Conservation (phyloP, 176 grass and related monocot species). For the Aegilops sharonensis region DNA sequence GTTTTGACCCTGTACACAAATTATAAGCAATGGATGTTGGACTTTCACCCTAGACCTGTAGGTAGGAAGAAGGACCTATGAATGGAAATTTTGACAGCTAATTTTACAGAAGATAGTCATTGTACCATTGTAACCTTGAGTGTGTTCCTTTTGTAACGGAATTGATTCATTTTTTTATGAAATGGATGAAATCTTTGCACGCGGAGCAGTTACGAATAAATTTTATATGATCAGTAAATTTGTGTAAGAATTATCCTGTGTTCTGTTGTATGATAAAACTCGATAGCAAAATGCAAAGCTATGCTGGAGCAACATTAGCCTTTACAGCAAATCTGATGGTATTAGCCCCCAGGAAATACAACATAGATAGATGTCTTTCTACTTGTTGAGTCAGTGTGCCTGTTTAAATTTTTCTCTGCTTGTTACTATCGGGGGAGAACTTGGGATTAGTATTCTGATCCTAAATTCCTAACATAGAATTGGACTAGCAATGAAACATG, state of each 20-base stretch:
- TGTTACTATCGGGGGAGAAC: background rate
- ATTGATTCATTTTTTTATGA: slow-evolving; percentile 32
- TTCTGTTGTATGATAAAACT: background rate
- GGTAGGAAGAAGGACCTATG: slow-evolving; percentile 73
- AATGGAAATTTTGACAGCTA: slow-evolving; percentile 35
- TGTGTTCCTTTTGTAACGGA: slow-evolving; percentile 18
- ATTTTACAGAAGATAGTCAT: background rate
- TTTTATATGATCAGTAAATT: background rate
- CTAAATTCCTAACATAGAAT: background rate
- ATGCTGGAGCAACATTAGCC: background rate
- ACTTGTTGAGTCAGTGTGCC: background rate
- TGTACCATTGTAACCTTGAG: slow-evolving; percentile 35
- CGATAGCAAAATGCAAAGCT: slow-evolving; percentile 8
- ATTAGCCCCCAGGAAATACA: background rate
- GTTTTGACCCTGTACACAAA: slow-evolving; percentile 68
- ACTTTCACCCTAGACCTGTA: slow-evolving; percentile 40
- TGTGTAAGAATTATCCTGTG: background rate
- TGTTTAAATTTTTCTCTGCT: background rate
- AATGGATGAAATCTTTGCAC: slow-evolving; percentile 28
- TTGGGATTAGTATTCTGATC: background rate
- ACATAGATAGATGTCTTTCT: background rate
- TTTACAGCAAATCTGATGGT: background rate
- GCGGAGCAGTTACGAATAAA: background rate
- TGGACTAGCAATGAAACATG: background rate
- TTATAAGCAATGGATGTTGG: slow-evolving; percentile 77